These are phyloP conservation scores for Abeoforma whisleri DNA, from an alignment of 78 protist species.

Conservation along the genomic window DNA sequence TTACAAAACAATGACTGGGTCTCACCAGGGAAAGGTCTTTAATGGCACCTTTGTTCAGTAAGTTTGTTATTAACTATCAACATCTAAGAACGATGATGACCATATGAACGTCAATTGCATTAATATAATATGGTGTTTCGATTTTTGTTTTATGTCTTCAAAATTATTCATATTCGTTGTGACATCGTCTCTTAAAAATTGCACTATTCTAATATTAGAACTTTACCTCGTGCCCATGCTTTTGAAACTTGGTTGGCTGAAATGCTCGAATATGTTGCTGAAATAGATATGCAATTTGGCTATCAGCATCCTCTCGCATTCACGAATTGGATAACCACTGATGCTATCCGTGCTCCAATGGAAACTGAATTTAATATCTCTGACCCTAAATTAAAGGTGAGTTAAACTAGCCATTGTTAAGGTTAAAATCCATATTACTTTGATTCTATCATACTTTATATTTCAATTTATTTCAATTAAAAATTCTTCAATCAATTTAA, in stretches of 20 bases:
- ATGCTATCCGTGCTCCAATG: background rate
- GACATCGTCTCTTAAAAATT: background rate
- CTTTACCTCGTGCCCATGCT: background rate
- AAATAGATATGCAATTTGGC: background rate
- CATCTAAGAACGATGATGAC: background rate
- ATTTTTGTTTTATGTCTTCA: too few species aligned
- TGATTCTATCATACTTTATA: too few species aligned
- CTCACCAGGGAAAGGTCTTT: too few species aligned
- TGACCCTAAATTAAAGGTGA: too few species aligned
- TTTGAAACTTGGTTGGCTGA: conserved; percentile 30
- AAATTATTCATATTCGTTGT: background rate
- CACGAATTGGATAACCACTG: conserved; percentile 38
- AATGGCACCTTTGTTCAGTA: too few species aligned
- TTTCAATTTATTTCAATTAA: too few species aligned
- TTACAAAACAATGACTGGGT: too few species aligned
- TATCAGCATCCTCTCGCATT: background rate
- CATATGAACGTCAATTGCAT: background rate
- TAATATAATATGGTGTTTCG: background rate
- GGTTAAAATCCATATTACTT: too few species aligned
- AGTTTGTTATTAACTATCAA: too few species aligned
- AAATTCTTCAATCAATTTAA: too few species aligned
- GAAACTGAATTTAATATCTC: background rate
- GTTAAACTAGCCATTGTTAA: too few species aligned
- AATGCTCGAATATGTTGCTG: background rate
- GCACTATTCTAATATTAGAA: background rate